Conservation (phyloP, 1,284 basidiomycete species). For the Trametes sp. region DNA sequence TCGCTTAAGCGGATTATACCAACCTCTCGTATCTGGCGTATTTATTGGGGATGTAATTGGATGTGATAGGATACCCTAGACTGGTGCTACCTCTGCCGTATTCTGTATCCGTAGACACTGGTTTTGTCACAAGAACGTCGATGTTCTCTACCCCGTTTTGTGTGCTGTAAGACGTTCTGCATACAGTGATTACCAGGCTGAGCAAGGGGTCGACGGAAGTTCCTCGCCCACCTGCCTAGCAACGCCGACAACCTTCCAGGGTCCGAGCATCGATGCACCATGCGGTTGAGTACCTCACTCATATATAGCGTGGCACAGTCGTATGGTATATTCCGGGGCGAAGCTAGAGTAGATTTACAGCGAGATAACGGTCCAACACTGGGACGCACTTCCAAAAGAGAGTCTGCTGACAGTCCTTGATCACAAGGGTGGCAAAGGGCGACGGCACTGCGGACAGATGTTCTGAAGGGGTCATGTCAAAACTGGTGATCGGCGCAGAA, state of each 20-base stretch:
- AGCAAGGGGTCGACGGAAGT: too few relatives aligned
- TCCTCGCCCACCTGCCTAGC: too few relatives aligned
- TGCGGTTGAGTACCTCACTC: too few relatives aligned
- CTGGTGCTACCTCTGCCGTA: slow-evolving; percentile 3
- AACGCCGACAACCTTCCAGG: too few relatives aligned
- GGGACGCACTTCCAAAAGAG: neutral
- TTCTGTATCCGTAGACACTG: slow-evolving; percentile 31
- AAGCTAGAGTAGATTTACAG: neutral
- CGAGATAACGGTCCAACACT: neutral
- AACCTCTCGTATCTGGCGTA: slow-evolving; percentile 16
- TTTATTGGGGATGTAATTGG: slow-evolving; percentile 23
- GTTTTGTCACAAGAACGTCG: slow-evolving; percentile 26
- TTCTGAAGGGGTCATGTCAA: slow-evolving; percentile 54
- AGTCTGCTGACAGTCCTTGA: neutral
- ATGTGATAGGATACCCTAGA: slow-evolving; percentile 25
- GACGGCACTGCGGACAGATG: slow-evolving; percentile 88
- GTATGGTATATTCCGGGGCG: neutral
- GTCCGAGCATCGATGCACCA: too few relatives aligned
- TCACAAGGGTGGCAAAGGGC: slow-evolving; percentile 80
- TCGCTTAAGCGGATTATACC: slow-evolving; percentile 9
- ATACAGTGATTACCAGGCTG: too few relatives aligned
- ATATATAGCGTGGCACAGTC: too few relatives aligned
- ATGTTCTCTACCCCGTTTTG: slow-evolving; percentile 16
- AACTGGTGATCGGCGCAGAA: neutral
- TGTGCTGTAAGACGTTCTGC: neutral